Percentiles rank a stretch among this genome's conserved stretches.
Evolutionary conservation across 2,329 filamentous ascomycete species (phyloP).

Genomic region (Aureobasidium pullulans): DNA sequence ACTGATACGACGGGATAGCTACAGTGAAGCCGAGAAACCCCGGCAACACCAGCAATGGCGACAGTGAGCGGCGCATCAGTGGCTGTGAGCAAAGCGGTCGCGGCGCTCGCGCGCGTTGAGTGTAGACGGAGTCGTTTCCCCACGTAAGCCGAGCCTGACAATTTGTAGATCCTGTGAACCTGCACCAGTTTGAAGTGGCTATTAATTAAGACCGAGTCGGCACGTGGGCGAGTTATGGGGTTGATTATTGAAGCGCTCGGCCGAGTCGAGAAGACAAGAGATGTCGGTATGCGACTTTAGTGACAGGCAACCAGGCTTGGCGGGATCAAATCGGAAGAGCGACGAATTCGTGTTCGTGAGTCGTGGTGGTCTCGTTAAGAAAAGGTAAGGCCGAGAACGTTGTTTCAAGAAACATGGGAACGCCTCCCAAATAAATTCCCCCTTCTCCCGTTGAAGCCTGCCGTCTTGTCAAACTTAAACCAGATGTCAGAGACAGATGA

Average conservation of each 20-base stretch:
- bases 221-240: not conserved
- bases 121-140: not conserved
- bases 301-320: not conserved
- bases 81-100: not conserved
- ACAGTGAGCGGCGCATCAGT: not conserved
- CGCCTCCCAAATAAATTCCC: not conserved
- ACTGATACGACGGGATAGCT: not conserved
- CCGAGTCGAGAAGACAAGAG: not conserved
- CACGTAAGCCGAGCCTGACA: not conserved
- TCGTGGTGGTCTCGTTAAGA: not conserved
- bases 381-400: conserved; percentile 1
- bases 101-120: conserved; percentile 4
- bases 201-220: not conserved
- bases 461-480: not conserved
- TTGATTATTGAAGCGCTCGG: not conserved
- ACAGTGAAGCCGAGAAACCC: not conserved
- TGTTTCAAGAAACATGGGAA: conserved; percentile 1
- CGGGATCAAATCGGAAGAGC: not conserved
- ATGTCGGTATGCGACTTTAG: no score
- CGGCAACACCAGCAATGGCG: conserved; percentile 3
- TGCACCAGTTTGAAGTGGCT: not conserved
- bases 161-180: not conserved
- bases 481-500: not conserved
- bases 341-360: not conserved
- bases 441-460: not conserved